Evolutionary conservation across 345 rosid species (phyloP), one percentile per base, ranked within the genome.

Genomic region (Murraya paniculata): DNA sequence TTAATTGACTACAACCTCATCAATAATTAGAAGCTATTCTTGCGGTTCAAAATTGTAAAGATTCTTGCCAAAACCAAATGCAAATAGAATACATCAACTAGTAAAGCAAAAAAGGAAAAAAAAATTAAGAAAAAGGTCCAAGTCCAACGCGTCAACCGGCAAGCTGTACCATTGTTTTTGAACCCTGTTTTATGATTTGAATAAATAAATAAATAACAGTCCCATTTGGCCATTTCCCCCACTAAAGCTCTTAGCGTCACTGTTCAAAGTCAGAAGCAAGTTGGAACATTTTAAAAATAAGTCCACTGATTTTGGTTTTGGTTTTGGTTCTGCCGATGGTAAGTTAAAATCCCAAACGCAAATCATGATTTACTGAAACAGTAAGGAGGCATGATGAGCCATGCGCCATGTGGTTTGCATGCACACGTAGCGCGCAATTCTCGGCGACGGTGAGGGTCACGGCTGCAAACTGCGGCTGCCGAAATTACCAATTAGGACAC

Each of bases 81-180:
- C 50, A 6, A 2, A 41, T 11, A 10, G 14, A 41, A 41, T 41
- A 41, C 50, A 41, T 2, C 48, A 41, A 41, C 48, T 39, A 39
- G 13, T 39, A 9, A 2, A 10, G 13, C 11, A 2, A 1, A 35
- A 35, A 35, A 2, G 1, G 41, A 2, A 11, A 59, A 10, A 59
- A 9, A 2, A 18, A 50, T 18, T 11, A 19, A 14, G n/a, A 5
- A 55, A 27, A 25, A 3, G 50, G 50, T 45, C 7, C 18, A 27
- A 16, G 65, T 10, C 65, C 5, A 13, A 30, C 28, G 28, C 16
- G 45, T 71, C 19, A 31, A 27, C 38, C 4, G 28, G 9, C 28
- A 0, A 36, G 75, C 14, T 57, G 64, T 72, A 57, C n/a, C n/a
- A 30, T 72, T 33, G 64, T 35, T 35, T 72, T 57, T 57, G 75